Percentiles rank a stretch among this genome's conserved stretches.
Conservation (phyloP, 2,329 filamentous ascomycete genomes). For the Sporothrix brunneoviolacea region DNA sequence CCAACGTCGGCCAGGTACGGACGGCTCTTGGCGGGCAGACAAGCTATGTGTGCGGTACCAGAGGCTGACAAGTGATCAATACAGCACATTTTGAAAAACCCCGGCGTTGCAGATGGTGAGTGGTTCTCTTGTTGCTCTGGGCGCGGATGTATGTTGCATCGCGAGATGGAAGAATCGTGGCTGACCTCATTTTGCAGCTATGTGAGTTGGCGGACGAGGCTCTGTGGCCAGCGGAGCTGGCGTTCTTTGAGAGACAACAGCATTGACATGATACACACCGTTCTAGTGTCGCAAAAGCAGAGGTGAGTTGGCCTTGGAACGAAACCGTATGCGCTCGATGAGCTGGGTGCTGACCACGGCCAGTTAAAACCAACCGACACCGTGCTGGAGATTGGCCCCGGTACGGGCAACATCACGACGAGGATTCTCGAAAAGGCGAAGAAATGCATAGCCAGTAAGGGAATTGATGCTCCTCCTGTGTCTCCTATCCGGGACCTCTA, state of each 20-base stretch:
- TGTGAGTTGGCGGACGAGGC: constrained; percentile 20
- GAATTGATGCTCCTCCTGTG: too few relatives aligned
- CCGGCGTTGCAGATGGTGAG: constrained; percentile 21
- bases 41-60: not conserved
- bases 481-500: too few relatives aligned
- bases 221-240: too few relatives aligned
- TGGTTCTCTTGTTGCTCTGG: not conserved
- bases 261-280: too few relatives aligned
- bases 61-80: not conserved
- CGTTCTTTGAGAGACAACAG: too few relatives aligned
- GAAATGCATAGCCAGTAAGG: constrained; percentile 54
- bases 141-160: too few relatives aligned
- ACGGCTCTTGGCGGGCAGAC: not conserved
- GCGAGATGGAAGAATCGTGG: not conserved
- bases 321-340: too few relatives aligned
- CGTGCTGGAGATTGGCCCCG: constrained; percentile 83
- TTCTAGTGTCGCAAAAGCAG: constrained; percentile 20
- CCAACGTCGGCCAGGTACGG: constrained; percentile 59
- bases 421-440: constrained; percentile 83
- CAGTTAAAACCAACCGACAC: constrained; percentile 81
- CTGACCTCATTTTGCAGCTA: constrained; percentile 7
- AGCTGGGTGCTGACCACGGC: constrained; percentile 33
- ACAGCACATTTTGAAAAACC: constrained; percentile 70
- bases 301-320: constrained; percentile 11
- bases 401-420: constrained; percentile 78